Evolutionary conservation across 768 basidiomycete species (phyloP), one percentile per base, ranked within the genome.

Genomic region (Kondoa malvinella): DNA sequence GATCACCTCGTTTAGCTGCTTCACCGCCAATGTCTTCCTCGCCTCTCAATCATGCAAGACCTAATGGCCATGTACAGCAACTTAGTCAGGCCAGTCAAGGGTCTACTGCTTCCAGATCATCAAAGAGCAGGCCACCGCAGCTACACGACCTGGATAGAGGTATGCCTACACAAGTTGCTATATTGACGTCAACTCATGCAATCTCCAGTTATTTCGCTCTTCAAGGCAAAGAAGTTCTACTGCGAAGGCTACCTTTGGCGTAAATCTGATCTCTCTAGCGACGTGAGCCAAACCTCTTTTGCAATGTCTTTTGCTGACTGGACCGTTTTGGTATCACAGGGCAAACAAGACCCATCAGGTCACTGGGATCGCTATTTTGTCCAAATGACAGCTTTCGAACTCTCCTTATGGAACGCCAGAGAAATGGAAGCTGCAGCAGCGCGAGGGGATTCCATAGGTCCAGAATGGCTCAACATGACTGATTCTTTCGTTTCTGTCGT

Each of bases 321-420:
- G 31, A 80, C 88, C 70, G 89, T 91, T 76, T 82, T 86, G n/a
- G 83, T 84, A 70, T 79, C 88, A 0, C 86, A 88, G 75, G 87
- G 89, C 26, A 81, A 85, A 72, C 81, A 88, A 73, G 87, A 87
- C 3, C 17, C 60, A 27, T 70, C 70, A 1, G 84, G 84, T 0
- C 90, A 89, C 87, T 81, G 81, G 14, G 84, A 90, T 21, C 86
- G 92, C 17, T 92, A 88, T 88, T 74, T 74, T 61, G 90, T 86
- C 0, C 90, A 92, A 77, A 80, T 92, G 34, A 86, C 87, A 63
- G 91, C 90, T 2, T 90, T 88, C 3, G 91, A 87, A 26, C 81
- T 92, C 72, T 89, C 88, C 72, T 81, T 91, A 57, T 92, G 90
- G 90, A 88, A 90, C 75, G 91, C 92, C 87, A 84, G 83, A 73